Evolutionary conservation across 2,329 filamentous ascomycete genomes (phyloP).

Genomic region (Calonectria multiphialidica): DNA sequence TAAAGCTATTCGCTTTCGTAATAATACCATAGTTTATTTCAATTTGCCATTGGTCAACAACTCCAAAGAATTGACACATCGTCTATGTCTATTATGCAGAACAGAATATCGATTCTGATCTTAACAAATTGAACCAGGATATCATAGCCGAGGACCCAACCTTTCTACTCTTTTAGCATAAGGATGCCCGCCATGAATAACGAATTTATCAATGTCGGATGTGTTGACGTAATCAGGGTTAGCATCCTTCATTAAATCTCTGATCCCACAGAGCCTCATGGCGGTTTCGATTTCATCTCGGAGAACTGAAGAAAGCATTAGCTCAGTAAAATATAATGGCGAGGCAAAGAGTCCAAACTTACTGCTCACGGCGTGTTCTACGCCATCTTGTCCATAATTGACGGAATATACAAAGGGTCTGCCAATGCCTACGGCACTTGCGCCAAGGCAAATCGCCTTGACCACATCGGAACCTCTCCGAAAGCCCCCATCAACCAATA

Average conservation of each 20-base stretch:
- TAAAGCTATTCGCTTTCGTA: too few species aligned
- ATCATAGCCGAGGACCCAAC: neutral
- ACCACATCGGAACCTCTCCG: constrained; percentile 75
- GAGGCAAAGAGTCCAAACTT: constrained; percentile 43
- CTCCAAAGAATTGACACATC: too few species aligned
- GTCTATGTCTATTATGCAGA: too few species aligned
- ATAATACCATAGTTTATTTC: too few species aligned
- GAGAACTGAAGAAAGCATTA: constrained; percentile 41
- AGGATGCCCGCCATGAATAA: constrained; percentile 10
- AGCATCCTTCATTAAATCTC: constrained; percentile 19
- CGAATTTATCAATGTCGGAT: constrained; percentile 4
- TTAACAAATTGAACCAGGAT: neutral
- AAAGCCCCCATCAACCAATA: constrained; percentile 75
- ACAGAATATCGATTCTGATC: too few species aligned
- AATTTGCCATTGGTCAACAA: too few species aligned
- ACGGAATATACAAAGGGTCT: constrained; percentile 71
- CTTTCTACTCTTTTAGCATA: constrained; percentile 6
- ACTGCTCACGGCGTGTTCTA: constrained; percentile 66
- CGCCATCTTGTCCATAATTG: constrained; percentile 70
- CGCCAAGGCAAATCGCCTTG: constrained; percentile 75
- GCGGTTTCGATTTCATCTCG: constrained; percentile 74
- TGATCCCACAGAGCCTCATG: constrained; percentile 64
- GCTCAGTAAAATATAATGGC: neutral
- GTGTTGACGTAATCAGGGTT: constrained; percentile 17
- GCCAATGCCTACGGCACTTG: constrained; percentile 73